Percentiles rank a stretch among this genome's conserved stretches.
These are phyloP conservation scores for Sphaceloma murrayae DNA, from an alignment of 2,329 filamentous ascomycete genomes.

Conservation along the genomic window DNA sequence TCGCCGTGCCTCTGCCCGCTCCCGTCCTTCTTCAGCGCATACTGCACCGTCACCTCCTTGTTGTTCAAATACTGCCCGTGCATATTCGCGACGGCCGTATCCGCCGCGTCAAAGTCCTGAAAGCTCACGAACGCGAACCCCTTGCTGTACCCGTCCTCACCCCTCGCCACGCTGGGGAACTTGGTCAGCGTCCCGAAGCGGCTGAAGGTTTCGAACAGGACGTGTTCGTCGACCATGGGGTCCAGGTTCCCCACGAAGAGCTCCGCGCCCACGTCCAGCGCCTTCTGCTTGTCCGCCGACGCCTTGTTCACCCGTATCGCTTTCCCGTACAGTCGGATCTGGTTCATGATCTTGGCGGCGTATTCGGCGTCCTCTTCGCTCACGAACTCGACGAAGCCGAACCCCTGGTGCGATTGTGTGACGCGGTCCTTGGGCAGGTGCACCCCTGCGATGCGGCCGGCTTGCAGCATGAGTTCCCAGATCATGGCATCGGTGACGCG, in stretches of 20 bases:
- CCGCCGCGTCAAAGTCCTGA: conserved; percentile 84
- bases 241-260: conserved; percentile 96
- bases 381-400: conserved; percentile 98
- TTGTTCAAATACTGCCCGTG: conserved; percentile 94
- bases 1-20: conserved; percentile 95
- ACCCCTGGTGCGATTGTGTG: conserved; percentile 91
- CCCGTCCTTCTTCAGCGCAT: conserved; percentile 98
- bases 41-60: conserved; percentile 93
- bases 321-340: conserved; percentile 85
- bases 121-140: conserved; percentile 96
- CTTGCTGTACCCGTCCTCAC: conserved; percentile 80
- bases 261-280: conserved; percentile 92
- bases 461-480: conserved; percentile 95
- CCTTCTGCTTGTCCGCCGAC: conserved; percentile 86
- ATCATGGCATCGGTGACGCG: conserved; percentile 81
- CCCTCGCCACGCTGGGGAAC: conserved; percentile 54
- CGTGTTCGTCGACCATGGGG: conserved; percentile 87
- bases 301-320: conserved; percentile 95
- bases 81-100: conserved; percentile 85
- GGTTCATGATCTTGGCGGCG: conserved; percentile 92
- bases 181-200: conserved; percentile 77
- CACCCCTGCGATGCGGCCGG: conserved; percentile 93
- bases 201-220: conserved; percentile 88
- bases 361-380: conserved; percentile 94
- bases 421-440: conserved; percentile 97